Conservation (phyloP, 306 rosid genomes). For the Medicago arabica region DNA sequence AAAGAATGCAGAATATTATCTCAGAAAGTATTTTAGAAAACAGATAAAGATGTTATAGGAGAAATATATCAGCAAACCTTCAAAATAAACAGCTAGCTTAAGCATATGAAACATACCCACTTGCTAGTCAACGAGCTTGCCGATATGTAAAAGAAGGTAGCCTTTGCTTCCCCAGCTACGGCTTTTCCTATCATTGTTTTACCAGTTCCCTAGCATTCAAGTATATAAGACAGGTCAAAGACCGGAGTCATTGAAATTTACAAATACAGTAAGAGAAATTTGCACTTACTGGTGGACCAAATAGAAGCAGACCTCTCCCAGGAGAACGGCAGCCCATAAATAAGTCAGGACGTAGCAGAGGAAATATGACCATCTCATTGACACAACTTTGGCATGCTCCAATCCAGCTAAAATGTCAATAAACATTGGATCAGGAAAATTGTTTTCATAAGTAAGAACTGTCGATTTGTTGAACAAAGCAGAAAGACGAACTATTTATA, state of each 20-base stretch:
- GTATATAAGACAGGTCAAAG: slow-evolving; percentile 36
- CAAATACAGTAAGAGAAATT: slow-evolving; percentile 37
- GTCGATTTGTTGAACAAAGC: slow-evolving; percentile 27
- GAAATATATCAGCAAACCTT: slow-evolving; percentile 17
- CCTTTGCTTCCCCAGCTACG: slow-evolving; percentile 98
- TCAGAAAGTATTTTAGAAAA: slow-evolving; percentile 18
- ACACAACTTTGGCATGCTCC: slow-evolving; percentile 89
- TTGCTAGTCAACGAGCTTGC: slow-evolving; percentile 98
- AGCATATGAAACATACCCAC: slow-evolving; percentile 72
- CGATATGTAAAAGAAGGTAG: slow-evolving; percentile 95
- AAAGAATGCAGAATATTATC: slow-evolving; percentile 9
- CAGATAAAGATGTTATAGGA: slow-evolving; percentile 16
- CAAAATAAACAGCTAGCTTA: slow-evolving; percentile 33
- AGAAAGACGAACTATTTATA: slow-evolving; percentile 31
- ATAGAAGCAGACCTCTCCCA: slow-evolving; percentile 94
- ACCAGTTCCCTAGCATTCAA: slow-evolving; percentile 89
- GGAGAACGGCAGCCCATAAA: slow-evolving; percentile 95
- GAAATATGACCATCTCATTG: slow-evolving; percentile 92
- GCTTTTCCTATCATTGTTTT: slow-evolving; percentile 99
- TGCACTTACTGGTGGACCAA: slow-evolving; percentile 93
- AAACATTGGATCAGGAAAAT: slow-evolving; percentile 26
- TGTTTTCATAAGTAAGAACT: slow-evolving; percentile 39
- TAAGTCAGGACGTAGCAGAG: slow-evolving; percentile 85
- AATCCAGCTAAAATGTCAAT: slow-evolving; percentile 71
- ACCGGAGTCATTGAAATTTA: slow-evolving; percentile 31